These are phyloP conservation scores for Delphinella strobiligena DNA, from an alignment of 2,329 filamentous ascomycete species.

Conservation along the genomic window DNA sequence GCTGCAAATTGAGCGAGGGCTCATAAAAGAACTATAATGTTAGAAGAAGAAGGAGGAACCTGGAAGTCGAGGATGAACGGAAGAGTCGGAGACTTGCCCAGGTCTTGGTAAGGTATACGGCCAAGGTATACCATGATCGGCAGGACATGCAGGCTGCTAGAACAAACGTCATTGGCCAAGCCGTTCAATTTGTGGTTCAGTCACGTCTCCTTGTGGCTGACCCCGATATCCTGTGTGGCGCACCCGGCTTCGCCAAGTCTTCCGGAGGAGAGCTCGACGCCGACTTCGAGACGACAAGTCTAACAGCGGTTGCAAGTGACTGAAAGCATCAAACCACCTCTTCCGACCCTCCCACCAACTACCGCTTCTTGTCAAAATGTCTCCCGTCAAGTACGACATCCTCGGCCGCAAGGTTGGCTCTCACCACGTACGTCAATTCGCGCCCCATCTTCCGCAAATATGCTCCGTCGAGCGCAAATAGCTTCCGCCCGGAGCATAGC, in stretches of 20 bases:
- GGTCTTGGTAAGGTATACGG: no score
- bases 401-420: constrained; percentile 42
- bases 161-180: no score
- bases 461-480: no score
- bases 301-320: constrained; percentile 6
- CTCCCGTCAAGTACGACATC: constrained; percentile 37
- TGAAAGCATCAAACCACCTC: constrained; percentile 6
- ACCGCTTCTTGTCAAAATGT: constrained; percentile 26
- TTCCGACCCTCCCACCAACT: constrained; percentile 7
- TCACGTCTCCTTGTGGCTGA: no score
- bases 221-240: no score
- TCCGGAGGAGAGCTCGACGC: not conserved
- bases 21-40: no score
- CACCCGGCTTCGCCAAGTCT: not conserved
- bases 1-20: constrained; percentile 5
- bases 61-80: no score
- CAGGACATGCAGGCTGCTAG: no score
- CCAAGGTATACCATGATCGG: no score
- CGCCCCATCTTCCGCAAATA: constrained; percentile 1
- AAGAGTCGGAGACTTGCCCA: no score
- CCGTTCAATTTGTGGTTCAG: no score
- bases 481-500: not conserved
- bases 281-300: not conserved
- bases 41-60: no score
- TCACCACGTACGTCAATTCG: constrained; percentile 34